A percentile compares a stretch with the other conserved stretches of the same genome.
Evolutionary conservation across 2,329 filamentous ascomycete genomes (phyloP).

Genomic region (Sarocladiaceae sp.): DNA sequence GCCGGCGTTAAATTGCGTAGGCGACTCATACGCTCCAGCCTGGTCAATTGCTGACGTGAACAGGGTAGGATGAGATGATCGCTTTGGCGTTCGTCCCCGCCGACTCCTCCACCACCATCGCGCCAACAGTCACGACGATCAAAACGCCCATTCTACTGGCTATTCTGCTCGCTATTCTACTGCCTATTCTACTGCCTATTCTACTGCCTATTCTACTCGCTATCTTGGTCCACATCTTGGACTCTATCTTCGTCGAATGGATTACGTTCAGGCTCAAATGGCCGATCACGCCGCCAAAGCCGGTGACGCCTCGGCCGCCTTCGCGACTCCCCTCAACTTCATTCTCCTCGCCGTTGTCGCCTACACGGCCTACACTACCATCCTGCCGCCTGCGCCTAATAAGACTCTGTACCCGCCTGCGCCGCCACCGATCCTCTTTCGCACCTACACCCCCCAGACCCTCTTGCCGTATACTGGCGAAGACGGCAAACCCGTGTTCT

Average conservation of each 20-base stretch:
- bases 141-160: neutral
- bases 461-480: conserved; percentile 83
- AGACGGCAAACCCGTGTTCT: conserved; percentile 70
- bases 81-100: too few species aligned
- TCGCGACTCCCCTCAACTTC: conserved; percentile 16
- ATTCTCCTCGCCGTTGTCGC: conserved; percentile 30
- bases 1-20: too few species aligned
- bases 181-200: neutral
- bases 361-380: conserved; percentile 54
- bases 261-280: conserved; percentile 8
- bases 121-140: neutral
- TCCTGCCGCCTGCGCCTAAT: conserved; percentile 44
- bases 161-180: neutral
- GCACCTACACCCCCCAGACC: conserved; percentile 69
- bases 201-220: neutral
- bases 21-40: too few species aligned
- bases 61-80: too few species aligned
- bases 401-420: conserved; percentile 45
- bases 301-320: neutral
- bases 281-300: conserved; percentile 10
- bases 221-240: neutral
- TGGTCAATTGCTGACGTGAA: too few species aligned
- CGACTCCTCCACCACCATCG: too few species aligned
- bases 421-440: conserved; percentile 55
- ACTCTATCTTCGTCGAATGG: too few species aligned